Conservation (phyloP, 768 basidiomycete genomes). For the Mycena capillaripes region DNA sequence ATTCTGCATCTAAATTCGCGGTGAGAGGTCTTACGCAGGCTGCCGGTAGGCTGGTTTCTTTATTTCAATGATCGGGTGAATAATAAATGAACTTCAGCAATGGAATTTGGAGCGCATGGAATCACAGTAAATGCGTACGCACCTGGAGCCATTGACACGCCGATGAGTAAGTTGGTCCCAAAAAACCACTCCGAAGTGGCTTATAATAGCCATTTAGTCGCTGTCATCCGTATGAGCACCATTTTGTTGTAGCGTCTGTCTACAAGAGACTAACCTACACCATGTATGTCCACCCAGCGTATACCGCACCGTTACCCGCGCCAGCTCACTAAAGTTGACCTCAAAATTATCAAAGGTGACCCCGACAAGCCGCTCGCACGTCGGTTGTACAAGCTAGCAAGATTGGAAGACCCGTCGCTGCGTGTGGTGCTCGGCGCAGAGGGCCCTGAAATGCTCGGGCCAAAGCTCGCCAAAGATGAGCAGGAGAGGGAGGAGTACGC, state of each 20-base stretch:
- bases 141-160: neutral
- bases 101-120: neutral
- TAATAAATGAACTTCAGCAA: neutral
- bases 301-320: conserved; percentile 16
- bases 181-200: too few species aligned
- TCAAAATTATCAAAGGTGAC: conserved; percentile 14
- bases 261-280: too few species aligned
- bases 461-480: conserved; percentile 14
- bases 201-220: too few species aligned
- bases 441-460: neutral
- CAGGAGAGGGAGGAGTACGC: conserved; percentile 23
- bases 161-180: neutral
- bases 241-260: too few species aligned
- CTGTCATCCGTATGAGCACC: too few species aligned
- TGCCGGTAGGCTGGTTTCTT: neutral
- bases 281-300: conserved; percentile 14
- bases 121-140: neutral
- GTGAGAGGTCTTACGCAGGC: conserved; percentile 8
- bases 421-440: conserved; percentile 20
- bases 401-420: conserved; percentile 13
- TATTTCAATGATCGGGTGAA: neutral
- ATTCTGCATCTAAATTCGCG: conserved; percentile 9
- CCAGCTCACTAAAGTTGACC: conserved; percentile 8
- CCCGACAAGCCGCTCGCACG: conserved; percentile 26
- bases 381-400: conserved; percentile 5